Conservation (phyloP, 768 basidiomycete genomes). For the Suillus clintonianus region DNA sequence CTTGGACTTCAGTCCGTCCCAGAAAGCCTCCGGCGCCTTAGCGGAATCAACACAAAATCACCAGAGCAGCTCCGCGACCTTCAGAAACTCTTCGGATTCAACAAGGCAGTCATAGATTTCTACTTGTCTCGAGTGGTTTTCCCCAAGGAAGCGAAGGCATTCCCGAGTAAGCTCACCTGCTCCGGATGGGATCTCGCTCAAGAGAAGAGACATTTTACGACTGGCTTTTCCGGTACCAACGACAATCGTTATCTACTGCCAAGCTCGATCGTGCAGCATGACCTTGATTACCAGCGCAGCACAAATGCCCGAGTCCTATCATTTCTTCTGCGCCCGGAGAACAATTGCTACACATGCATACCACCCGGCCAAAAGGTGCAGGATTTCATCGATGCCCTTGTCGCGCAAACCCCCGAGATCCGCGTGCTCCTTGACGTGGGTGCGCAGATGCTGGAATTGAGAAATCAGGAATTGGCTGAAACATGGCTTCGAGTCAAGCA, state of each 20-base stretch:
- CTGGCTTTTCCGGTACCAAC: slow-evolving; percentile 29
- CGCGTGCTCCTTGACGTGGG: not conserved
- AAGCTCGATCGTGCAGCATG: not conserved
- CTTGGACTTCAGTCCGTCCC: not conserved
- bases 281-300: not conserved
- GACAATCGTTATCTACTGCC: slow-evolving; percentile 23
- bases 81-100: slow-evolving; percentile 16
- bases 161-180: slow-evolving; percentile 25
- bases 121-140: slow-evolving; percentile 27
- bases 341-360: slow-evolving; percentile 14
- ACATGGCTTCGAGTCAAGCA: not conserved
- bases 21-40: not conserved
- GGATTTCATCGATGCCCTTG: slow-evolving; percentile 31
- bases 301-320: slow-evolving; percentile 13
- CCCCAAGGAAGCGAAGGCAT: slow-evolving; percentile 27
- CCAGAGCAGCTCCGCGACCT: slow-evolving; percentile 8
- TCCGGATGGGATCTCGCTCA: slow-evolving; percentile 30
- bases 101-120: slow-evolving; percentile 27
- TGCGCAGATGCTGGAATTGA: not conserved
- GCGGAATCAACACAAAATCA: not conserved
- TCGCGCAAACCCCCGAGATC: slow-evolving; percentile 38
- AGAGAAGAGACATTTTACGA: slow-evolving; percentile 9
- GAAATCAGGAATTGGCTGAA: not conserved
- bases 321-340: slow-evolving; percentile 26
- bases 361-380: slow-evolving; percentile 13